phyloP scores from a whole-genome alignment of 2,329 filamentous ascomycete genomes.

The Neofusicoccum kwambonambiense region DNA sequence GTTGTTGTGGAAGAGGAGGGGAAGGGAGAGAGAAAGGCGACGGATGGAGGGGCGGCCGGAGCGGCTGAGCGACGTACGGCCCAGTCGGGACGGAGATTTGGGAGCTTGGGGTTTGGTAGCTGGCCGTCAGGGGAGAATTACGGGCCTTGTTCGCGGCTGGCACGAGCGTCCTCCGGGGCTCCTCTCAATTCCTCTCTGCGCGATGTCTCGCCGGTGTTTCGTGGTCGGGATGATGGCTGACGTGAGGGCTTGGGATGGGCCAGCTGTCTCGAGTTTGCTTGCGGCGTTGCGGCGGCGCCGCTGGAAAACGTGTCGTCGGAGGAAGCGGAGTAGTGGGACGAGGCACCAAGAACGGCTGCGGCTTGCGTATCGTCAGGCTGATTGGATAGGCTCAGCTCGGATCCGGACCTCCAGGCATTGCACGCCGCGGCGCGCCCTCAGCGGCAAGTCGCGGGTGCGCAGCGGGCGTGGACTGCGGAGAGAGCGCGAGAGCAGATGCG shows the following conservation, averaged over 20 bases:
- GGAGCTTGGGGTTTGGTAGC: neutral
- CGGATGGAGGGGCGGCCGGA: slow-evolving; percentile 5
- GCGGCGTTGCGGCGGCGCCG: slow-evolving; percentile 5
- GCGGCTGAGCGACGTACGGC: neutral
- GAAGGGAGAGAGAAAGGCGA: neutral
- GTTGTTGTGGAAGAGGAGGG: neutral
- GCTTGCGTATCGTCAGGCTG: slow-evolving; percentile 6
- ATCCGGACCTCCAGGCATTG: slow-evolving; percentile 2
- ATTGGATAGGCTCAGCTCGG: slow-evolving; percentile 15
- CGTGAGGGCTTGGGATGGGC: neutral
- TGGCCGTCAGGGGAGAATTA: slow-evolving; percentile 18
- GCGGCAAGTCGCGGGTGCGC: neutral
- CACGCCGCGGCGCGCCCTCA: neutral
- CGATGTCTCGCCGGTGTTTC: neutral
- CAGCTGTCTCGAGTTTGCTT: neutral
- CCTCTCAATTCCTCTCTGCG: slow-evolving; percentile 11
- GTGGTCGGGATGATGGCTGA: neutral
- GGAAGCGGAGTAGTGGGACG: slow-evolving; percentile 12
- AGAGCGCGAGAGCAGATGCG: neutral
- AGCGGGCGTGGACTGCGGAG: neutral
- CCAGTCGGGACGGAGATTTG: slow-evolving; percentile 1
- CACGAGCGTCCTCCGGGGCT: slow-evolving; percentile 9
- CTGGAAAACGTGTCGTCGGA: slow-evolving; percentile 16
- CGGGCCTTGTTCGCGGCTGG: slow-evolving; percentile 10
- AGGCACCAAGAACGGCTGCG: slow-evolving; percentile 2